These are phyloP conservation scores for Mercurialis annua DNA, from an alignment of 345 rosid genomes.

Conservation along the genomic window DNA sequence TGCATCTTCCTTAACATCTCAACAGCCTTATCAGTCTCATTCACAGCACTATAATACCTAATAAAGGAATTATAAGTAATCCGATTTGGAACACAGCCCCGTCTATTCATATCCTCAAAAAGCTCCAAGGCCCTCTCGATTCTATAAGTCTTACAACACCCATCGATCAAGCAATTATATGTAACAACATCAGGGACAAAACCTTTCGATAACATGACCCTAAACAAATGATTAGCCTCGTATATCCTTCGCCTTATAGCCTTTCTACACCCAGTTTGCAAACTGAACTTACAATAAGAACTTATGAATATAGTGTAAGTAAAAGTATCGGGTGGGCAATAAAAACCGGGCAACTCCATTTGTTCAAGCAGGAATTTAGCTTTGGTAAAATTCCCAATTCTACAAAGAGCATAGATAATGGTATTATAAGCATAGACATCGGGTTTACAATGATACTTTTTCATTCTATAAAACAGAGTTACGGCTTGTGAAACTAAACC, in stretches of 20 bases:
- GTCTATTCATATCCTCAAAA: constrained; percentile 66
- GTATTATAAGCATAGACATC: constrained; percentile 80
- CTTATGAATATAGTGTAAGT: constrained; percentile 76
- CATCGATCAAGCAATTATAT: constrained; percentile 84
- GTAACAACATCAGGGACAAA: constrained; percentile 80
- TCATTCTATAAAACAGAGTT: constrained; percentile 66
- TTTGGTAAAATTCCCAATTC: constrained; percentile 74
- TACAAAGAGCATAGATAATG: constrained; percentile 63
- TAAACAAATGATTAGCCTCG: constrained; percentile 84
- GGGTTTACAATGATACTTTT: constrained; percentile 63
- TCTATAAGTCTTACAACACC: constrained; percentile 71
- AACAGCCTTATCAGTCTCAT: constrained; percentile 66
- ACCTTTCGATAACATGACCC: constrained; percentile 76
- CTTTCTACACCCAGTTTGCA: constrained; percentile 82
- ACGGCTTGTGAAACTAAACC: constrained; percentile 73
- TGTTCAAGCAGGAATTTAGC: constrained; percentile 68
- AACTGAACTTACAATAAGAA: constrained; percentile 63
- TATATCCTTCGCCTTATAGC: constrained; percentile 77
- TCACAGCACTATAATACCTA: constrained; percentile 68
- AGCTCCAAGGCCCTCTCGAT: constrained; percentile 75
- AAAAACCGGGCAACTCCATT: constrained; percentile 84
- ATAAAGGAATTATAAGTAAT: constrained; percentile 74
- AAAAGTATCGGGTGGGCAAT: constrained; percentile 60
- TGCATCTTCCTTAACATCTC: constrained; percentile 79
- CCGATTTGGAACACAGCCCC: constrained; percentile 67